Base-by-base conservation (phyloP, 202 grass and related monocot genomes). In the Zizania palustris region DNA sequence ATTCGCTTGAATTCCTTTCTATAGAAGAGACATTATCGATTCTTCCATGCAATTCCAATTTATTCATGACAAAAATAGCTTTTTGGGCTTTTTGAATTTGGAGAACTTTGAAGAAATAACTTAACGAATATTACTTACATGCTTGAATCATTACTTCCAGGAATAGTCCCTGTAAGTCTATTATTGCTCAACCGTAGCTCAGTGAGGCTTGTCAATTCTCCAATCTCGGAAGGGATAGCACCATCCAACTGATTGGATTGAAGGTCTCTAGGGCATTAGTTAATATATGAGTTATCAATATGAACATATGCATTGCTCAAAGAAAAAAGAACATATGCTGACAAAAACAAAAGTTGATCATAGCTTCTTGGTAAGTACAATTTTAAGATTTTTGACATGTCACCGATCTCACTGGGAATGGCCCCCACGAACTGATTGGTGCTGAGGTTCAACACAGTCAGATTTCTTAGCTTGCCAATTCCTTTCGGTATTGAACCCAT, bases 141-240 rank as follows among this genome's bases (percentile, higher is more conserved):
- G 60, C 53, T 69, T 2, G 92, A 90, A 81, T 80, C 34, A 28
- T 95, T 86, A 51, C 57, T 99, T 80, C 81, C 92, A 84, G 92
- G 85, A 86, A 99, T 87, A 76, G 63, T 81, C 69, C 96, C 96
- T 38, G 61, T 89, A 36, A 96, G 85, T 11, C 44, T 83, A 67
- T 99, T 99, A 44, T 83, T 93, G 81, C 89, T 89, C 79, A 99
- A 76, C 11, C 64, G 70, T 45, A 99, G 59, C 40, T 91, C 81
- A 12, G 60, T 35, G 11, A 99, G 92, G 63, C 79, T 96, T 44
- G 42, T 16, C 71, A 99, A 43, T 9, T 89, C 80, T 63, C 85
- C 89, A 80, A 99, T 74, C 59, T 93, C 89, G 53, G 50, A 48
- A 53, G 96, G 96, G 75, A 99, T 89, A 12, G 45, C 7, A 41